Evolutionary conservation across 2,329 filamentous ascomycete genomes (phyloP), one percentile per base, ranked within the genome.

Genomic region (Alternaria tenuissima): DNA sequence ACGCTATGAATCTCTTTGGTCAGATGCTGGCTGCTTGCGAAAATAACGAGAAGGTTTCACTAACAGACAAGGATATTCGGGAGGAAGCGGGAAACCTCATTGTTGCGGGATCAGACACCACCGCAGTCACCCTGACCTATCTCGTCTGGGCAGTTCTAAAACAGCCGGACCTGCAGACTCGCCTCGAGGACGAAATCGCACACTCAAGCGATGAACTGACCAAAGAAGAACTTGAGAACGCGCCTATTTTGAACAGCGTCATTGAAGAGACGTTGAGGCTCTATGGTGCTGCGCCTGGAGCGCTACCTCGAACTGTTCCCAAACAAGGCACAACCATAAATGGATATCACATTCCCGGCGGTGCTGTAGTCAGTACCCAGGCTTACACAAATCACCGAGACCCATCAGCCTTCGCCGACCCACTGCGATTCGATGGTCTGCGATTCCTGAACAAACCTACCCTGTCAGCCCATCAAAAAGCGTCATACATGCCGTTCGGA

Each of bases 401-500:
- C 49, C 52, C 66, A 8, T 55, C 56, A 14, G 65, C 71, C 30
- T 74, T 66, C 62, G 60, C 55, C 3, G 57, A 70, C 44, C 72
- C 67, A 18, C 14, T 39, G 30, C 75, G 76, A 4, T 79, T 77
- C 61, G 67, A 77, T 55, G 70, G 74, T 16, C 57, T 60, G 44
- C 75, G 74, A 48, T 78, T 72, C 67, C 52, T 74, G 57, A 56
- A 60, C 43, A 67, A 58, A 16, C 54, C 62, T 20, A 61, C 32
- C 9, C 48, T 68, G 41, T 62, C 67, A 16, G 44, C 63, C 5
- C 59, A 61, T 14, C 71, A 73, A 7, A 82, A 85, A 53, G 81
- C 84, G 6, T 85, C 85, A 22, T 90, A 88, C 62, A 87, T 87
- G 82, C 87, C 88, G 0, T 91, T 91, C 73, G 87, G 88, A 2